These are phyloP conservation scores for Diaporthe longicolla DNA, from an alignment of 2,329 filamentous ascomycete species.

Conservation along the genomic window DNA sequence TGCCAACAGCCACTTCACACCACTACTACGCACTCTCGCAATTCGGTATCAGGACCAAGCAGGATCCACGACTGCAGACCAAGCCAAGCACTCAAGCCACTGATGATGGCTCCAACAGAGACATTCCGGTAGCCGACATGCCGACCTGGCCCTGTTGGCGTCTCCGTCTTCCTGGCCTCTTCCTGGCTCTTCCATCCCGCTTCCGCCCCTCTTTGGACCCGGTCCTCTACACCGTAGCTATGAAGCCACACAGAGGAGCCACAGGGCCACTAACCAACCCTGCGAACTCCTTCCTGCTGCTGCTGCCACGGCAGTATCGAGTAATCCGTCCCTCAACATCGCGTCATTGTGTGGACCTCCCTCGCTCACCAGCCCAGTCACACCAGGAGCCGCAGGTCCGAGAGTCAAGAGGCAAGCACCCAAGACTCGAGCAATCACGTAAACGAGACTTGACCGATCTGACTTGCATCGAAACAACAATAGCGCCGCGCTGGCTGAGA, in stretches of 20 bases:
- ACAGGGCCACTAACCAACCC: constrained; percentile 26
- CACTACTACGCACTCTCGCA: too few relatives aligned
- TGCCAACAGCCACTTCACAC: constrained; percentile 25
- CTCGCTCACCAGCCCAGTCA: constrained; percentile 18
- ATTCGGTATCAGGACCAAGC: constrained; percentile 13
- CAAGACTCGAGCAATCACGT: constrained; percentile 15
- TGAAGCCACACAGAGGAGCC: background rate
- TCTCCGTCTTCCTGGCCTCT: too few relatives aligned
- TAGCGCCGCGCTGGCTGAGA: constrained; percentile 45
- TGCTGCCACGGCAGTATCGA: constrained; percentile 2
- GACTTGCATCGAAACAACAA: constrained; percentile 33
- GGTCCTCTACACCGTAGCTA: constrained; percentile 16
- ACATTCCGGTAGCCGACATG: constrained; percentile 27
- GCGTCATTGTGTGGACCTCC: constrained; percentile 40
- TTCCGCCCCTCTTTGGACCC: constrained; percentile 5
- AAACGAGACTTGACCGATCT: constrained; percentile 17
- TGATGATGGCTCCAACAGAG: constrained; percentile 10
- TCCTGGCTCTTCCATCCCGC: too few relatives aligned
- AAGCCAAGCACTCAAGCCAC: constrained; percentile 23
- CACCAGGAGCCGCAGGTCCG: constrained; percentile 21
- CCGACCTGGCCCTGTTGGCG: too few relatives aligned
- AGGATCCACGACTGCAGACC: constrained; percentile 5
- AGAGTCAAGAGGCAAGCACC: background rate
- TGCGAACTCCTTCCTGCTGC: constrained; percentile 21
- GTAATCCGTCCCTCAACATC: constrained; percentile 33